Base-by-base conservation (phyloP, 306 rosid species). In the Begonia loranthoides region DNA sequence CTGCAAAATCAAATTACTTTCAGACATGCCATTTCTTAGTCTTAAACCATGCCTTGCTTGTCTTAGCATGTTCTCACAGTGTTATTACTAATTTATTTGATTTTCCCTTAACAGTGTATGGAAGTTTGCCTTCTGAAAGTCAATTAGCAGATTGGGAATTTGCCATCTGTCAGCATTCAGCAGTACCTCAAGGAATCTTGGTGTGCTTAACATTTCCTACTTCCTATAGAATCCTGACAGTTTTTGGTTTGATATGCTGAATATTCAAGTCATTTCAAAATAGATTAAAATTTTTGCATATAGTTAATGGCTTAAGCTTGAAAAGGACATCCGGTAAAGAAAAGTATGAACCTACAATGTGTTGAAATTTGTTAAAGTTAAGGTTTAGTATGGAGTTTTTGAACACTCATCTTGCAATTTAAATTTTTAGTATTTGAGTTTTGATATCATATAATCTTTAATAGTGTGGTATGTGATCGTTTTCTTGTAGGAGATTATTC, bases 161-260 rank as follows among this genome's bases (percentile, higher is more conserved):
- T 12, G 73, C 93, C 38, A 41, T 87, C 60, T 64, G 93, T 64
- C 95, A 82, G 70, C 95, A 87, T 79, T 87, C 95, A 45, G 88
- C 93, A 16, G 79, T 82, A 50, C 95, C 95, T 0, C 95, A 86
- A 66, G 95, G 95, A 65, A 73, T 82, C 64, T 64, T 87, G 88
- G 93, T 87, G 66, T 43, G 79, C 55, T 61, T 64, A 28, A 15
- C 0, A 17, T 52, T 4, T 41, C 14, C 9, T 49, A 13, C 12
- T 4, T 43, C 8, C 15, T n/a, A n/a, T 43, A 43, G 47, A 43
- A 43, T 10, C 47, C n/a, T n/a, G 3, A 22, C 2, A 28, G 36
- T 28, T 28, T 24, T 7, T 28, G 36, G 9, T 28, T 2, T 19
- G 34, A 28, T 6, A 28, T 28, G 34, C 2, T 28, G 34, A 28